Evolutionary conservation across 2,329 filamentous ascomycete species (phyloP), one percentile per base, ranked within the genome.

Genomic region (Capronia americana): DNA sequence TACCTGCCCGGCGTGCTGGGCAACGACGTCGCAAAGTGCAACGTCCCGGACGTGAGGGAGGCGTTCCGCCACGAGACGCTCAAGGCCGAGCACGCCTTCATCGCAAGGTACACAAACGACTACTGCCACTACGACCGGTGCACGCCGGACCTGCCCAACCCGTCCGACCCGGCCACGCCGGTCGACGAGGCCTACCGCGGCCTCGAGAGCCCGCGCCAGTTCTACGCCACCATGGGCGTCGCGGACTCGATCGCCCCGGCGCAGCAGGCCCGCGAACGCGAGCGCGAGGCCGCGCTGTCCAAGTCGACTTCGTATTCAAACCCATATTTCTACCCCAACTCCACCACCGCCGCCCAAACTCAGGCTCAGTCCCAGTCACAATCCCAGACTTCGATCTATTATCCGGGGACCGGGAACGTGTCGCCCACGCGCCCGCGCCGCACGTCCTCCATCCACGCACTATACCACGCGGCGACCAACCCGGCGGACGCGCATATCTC

Each of bases 1-100:
- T 84, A 91, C 74, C 81, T 90, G 46, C 90, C 92, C 0, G 95
- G 95, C 2, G 89, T 91, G 44, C 84, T 86, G 63, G 95, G 95
- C 14, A 99, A 99, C 72, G 90, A 90, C 70, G 95, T 98, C 86
- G 90, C 91, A 59, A 97, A 98, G 80, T 97, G 92, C 66, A 99
- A 99, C 76, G 92, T 99, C 7, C 95, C 95, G 2, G 92, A 97
- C 77, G 90, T 97, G 67, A 86, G 95, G 62, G 92, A 96, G 76
- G 91, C 92, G 57, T 99, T 96, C 76, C 85, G 95, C 63, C 88
- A 97, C 73, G 90, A 96, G 74, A 98, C 94, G 0, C 82, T 96
- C 73, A 79, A 90, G 62, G 90, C 94, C 74, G 95, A 99, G 79
- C 84, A 92, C 73, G 86, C 89, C 58, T 91, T 98, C 59, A 70